A percentile compares a stretch with the other conserved stretches of the same genome.
Conservation (phyloP, 371 early-diverging fungal genomes). For the Mucor plumbeus region DNA sequence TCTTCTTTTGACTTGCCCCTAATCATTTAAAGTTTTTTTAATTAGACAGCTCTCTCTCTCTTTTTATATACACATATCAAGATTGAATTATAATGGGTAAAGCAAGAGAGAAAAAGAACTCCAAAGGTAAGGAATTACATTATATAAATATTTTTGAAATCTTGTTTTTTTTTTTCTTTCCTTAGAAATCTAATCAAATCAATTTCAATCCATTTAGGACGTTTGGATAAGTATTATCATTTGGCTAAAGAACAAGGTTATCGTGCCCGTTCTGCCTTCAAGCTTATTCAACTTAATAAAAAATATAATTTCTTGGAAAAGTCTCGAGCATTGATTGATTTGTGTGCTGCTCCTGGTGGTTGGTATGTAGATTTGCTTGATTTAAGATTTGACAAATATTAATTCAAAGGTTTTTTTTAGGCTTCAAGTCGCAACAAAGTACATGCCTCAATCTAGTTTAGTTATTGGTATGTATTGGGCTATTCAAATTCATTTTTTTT, state of each 20-base stretch:
- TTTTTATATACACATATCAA: neutral
- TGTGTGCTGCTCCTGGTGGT: slow-evolving; percentile 99
- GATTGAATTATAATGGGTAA: slow-evolving; percentile 37
- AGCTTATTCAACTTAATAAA: slow-evolving; percentile 99
- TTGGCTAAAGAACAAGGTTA: slow-evolving; percentile 99
- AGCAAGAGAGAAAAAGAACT: slow-evolving; percentile 55
- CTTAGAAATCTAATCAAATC: no score
- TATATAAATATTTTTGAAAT: neutral
- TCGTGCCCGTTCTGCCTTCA: slow-evolving; percentile 99
- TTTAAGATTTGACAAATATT: slow-evolving; percentile 14
- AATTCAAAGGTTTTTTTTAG: slow-evolving; percentile 28
- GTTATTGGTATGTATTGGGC: slow-evolving; percentile 75
- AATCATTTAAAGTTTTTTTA: slow-evolving; percentile 6
- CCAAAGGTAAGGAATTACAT: slow-evolving; percentile 41
- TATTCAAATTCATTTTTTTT: neutral
- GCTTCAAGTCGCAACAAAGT: slow-evolving; percentile 96
- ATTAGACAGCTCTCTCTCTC: neutral
- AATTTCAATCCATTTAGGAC: slow-evolving; percentile 55
- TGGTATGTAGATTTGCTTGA: slow-evolving; percentile 66
- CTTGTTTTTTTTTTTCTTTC: no score
- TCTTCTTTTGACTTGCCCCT: neutral
- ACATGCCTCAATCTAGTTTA: slow-evolving; percentile 93
- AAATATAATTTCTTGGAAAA: slow-evolving; percentile 97
- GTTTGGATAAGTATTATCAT: slow-evolving; percentile 99
- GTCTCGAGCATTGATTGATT: slow-evolving; percentile 93